Conservation (phyloP, 495 filamentous ascomycete species). For the Penicillium mononematosum region DNA sequence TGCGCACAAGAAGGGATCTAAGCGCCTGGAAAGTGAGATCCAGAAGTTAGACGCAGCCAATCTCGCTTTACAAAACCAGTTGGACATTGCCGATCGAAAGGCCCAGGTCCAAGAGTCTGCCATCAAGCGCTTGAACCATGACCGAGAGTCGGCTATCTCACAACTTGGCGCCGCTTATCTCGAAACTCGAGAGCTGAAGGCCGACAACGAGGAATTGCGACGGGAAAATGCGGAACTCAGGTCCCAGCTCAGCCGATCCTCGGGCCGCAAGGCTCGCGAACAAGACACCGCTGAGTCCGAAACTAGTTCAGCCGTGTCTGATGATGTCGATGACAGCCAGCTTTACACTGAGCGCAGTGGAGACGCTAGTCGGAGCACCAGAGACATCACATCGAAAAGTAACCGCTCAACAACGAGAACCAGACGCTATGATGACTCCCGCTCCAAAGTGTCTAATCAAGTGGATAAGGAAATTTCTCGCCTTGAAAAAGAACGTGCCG, state of each 20-base stretch:
- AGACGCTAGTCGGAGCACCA: slow-evolving; percentile 34
- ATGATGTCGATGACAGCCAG: slow-evolving; percentile 35
- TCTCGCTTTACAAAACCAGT: slow-evolving; percentile 53
- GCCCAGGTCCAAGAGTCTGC: slow-evolving; percentile 57
- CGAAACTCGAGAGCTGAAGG: slow-evolving; percentile 62
- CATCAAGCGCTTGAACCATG: slow-evolving; percentile 58
- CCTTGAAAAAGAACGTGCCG: slow-evolving; percentile 44
- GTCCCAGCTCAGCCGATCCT: slow-evolving; percentile 35
- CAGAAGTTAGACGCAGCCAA: slow-evolving; percentile 59
- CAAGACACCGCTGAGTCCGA: slow-evolving; percentile 37
- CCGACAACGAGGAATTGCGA: slow-evolving; percentile 51
- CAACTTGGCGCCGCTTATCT: slow-evolving; percentile 63
- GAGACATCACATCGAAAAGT: slow-evolving; percentile 37
- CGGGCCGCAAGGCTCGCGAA: slow-evolving; percentile 27
- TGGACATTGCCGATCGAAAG: slow-evolving; percentile 61
- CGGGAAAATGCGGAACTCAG: slow-evolving; percentile 51
- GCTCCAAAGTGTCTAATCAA: slow-evolving; percentile 36
- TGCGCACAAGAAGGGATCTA: slow-evolving; percentile 35
- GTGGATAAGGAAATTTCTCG: slow-evolving; percentile 47
- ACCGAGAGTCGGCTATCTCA: slow-evolving; percentile 63
- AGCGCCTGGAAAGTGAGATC: slow-evolving; percentile 48
- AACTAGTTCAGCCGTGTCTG: slow-evolving; percentile 26
- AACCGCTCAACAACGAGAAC: slow-evolving; percentile 32
- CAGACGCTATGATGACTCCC: slow-evolving; percentile 36
- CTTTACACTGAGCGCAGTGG: slow-evolving; percentile 36